Base-by-base conservation (phyloP, 495 filamentous ascomycete species). In the Tuber melanosporum region DNA sequence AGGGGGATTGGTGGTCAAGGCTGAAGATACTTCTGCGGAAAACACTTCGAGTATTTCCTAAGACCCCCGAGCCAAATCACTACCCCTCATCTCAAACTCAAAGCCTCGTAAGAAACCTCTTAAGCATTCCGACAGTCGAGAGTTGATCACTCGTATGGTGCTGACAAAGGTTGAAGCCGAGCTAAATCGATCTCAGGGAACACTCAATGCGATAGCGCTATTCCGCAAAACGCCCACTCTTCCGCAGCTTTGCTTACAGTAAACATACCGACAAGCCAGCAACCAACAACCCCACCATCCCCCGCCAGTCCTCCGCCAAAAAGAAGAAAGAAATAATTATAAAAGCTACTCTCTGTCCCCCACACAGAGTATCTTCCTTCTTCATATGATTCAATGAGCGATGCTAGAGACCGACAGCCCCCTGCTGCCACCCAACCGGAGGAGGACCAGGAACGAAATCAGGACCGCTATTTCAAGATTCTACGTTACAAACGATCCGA, bases 401-500 rank as follows among this genome's bases (percentile, higher is more conserved):
- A 83, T 83, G 82, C 74, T 74, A 73, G 70, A 78, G 77, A 81
- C 73, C 79, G 76, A 74, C 79, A 82, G 70, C 75, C 76, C 80
- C 71, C 79, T 73, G 73, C 81, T 76, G 70, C 78, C 73, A 76
- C 43, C 43, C 74, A 71, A 73, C 77, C 75, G 45, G 57, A 66
- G 57, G 72, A 81, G 76, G 78, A 74, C 71, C 78, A 75, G 78
- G 81, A 79, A 45, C 62, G 73, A 19, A 80, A 79, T 52, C 73
- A 80, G 42, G 71, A 69, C 71, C 77, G 77, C n/a, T 80, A 73
- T 73, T 76, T 74, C 32, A 80, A 80, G 46, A 73, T 80, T n/a
- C 43, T 80, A 39, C 62, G 66, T 14, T 73, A 85, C 80, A 84
- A 84, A 72, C 81, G 84, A 44, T 84, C 87, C 32, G 86, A 87